Percentiles rank a stretch among this genome's conserved stretches.
Evolutionary conservation across 2,329 filamentous ascomycete genomes (phyloP).

Genomic region (Aspergillus thermomutatus): DNA sequence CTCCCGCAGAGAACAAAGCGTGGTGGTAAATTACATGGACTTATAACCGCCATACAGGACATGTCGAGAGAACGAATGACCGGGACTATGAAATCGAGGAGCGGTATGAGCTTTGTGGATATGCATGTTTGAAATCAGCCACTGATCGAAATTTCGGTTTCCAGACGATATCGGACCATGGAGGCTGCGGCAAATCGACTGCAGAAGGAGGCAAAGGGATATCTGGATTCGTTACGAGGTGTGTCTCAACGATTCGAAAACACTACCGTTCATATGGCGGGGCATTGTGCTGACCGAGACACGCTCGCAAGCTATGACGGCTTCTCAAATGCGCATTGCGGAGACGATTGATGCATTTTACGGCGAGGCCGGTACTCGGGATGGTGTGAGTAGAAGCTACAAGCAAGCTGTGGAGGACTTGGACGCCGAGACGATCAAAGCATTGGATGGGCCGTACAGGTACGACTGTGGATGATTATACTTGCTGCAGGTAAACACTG

Average conservation of each 20-base stretch:
- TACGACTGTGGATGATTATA: slow-evolving; percentile 32
- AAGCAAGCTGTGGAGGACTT: slow-evolving; percentile 98
- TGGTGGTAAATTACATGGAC: background rate
- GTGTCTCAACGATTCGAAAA: slow-evolving; percentile 16
- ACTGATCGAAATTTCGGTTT: slow-evolving; percentile 5
- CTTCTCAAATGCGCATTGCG: slow-evolving; percentile 68
- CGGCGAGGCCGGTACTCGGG: slow-evolving; percentile 88
- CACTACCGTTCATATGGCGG: background rate
- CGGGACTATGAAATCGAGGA: slow-evolving; percentile 98
- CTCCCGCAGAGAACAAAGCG: background rate
- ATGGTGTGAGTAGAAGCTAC: slow-evolving; percentile 94
- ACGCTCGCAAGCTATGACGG: background rate
- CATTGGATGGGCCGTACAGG: slow-evolving; percentile 92
- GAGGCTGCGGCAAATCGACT: slow-evolving; percentile 87
- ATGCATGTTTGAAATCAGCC: background rate
- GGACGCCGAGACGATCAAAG: slow-evolving; percentile 97
- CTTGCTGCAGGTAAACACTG: background rate
- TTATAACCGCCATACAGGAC: slow-evolving; percentile 53
- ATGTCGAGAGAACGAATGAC: slow-evolving; percentile 98
- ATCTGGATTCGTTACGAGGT: slow-evolving; percentile 92
- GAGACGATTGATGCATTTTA: slow-evolving; percentile 99
- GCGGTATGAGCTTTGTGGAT: slow-evolving; percentile 50
- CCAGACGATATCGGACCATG: slow-evolving; percentile 92
- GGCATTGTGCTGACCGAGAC: background rate
- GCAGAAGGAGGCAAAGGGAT: slow-evolving; percentile 97